These are phyloP conservation scores for Terfezia boudieri DNA, from an alignment of 495 filamentous ascomycete species.

Conservation along the genomic window DNA sequence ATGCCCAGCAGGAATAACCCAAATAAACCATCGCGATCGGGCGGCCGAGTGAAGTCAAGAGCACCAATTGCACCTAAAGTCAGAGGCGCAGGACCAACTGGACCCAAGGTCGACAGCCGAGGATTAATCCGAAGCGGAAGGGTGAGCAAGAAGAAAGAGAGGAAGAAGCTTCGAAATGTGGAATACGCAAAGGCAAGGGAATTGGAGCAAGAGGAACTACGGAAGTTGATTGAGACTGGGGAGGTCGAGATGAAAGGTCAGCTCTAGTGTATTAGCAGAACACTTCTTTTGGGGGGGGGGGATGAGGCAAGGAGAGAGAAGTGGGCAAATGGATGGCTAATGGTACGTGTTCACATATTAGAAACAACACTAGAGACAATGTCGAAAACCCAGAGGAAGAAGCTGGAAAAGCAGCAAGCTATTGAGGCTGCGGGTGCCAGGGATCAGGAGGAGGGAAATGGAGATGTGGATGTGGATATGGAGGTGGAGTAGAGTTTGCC, in stretches of 20 bases:
- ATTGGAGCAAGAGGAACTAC: slow-evolving; percentile 4
- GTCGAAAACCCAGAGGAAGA: background rate
- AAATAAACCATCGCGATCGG: too few relatives aligned
- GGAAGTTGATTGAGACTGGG: slow-evolving; percentile 9
- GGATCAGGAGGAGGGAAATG: slow-evolving; percentile 2
- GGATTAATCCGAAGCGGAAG: too few relatives aligned
- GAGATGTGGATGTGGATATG: slow-evolving; percentile 2
- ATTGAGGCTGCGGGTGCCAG: background rate
- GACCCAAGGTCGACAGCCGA: too few relatives aligned
- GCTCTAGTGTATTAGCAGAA: background rate
- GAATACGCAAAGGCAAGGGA: slow-evolving; percentile 6
- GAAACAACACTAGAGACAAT: too few relatives aligned
- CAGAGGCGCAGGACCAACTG: too few relatives aligned
- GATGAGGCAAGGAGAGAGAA: too few relatives aligned
- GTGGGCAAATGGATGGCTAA: too few relatives aligned
- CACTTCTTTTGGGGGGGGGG: background rate
- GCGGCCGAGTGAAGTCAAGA: too few relatives aligned
- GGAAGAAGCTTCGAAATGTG: slow-evolving; percentile 5
- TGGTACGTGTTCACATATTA: too few relatives aligned
- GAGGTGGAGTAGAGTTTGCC: background rate
- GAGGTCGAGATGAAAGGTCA: slow-evolving; percentile 16
- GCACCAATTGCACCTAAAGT: too few relatives aligned
- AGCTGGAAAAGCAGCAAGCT: background rate
- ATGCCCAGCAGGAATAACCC: too few relatives aligned
- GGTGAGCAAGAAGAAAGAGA: slow-evolving; percentile 1